These are phyloP conservation scores for Colletotrichum kahawae DNA, from an alignment of 2,329 filamentous ascomycete genomes.

Conservation along the genomic window DNA sequence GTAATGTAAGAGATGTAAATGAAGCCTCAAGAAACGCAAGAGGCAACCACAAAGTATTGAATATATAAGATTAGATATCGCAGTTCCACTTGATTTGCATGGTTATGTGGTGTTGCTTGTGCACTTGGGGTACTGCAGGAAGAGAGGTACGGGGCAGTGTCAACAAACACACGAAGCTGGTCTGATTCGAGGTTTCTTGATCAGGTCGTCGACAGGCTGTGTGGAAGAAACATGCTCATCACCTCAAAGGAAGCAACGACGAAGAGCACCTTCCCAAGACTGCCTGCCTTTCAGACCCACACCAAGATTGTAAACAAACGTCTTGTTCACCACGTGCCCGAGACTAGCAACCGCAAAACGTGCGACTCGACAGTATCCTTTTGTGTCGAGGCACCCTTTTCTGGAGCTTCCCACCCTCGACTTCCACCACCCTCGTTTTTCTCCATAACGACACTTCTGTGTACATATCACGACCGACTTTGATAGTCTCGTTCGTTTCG, in stretches of 20 bases:
- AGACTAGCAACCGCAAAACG: not conserved
- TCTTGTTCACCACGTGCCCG: not conserved
- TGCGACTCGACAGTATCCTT: not conserved
- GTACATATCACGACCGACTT: not conserved
- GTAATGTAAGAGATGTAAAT: not conserved
- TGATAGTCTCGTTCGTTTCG: not conserved
- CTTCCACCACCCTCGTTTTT: not conserved
- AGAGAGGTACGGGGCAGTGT: not conserved
- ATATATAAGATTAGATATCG: not conserved
- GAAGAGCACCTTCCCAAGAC: not conserved
- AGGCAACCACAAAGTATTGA: not conserved
- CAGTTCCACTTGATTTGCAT: not conserved
- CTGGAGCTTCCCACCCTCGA: not conserved
- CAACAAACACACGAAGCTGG: not conserved
- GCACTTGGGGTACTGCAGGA: not conserved
- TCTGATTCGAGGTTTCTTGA: not conserved
- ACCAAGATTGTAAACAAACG: not conserved
- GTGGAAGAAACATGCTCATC: not conserved
- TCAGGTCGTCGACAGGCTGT: not conserved
- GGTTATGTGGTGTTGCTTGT: not conserved
- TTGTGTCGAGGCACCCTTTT: not conserved
- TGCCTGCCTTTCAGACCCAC: not conserved
- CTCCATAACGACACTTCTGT: not conserved
- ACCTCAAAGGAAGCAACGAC: not conserved
- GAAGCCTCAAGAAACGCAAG: not conserved